Conservation (phyloP, 768 basidiomycete genomes). For the Gymnopilus dilepis region DNA sequence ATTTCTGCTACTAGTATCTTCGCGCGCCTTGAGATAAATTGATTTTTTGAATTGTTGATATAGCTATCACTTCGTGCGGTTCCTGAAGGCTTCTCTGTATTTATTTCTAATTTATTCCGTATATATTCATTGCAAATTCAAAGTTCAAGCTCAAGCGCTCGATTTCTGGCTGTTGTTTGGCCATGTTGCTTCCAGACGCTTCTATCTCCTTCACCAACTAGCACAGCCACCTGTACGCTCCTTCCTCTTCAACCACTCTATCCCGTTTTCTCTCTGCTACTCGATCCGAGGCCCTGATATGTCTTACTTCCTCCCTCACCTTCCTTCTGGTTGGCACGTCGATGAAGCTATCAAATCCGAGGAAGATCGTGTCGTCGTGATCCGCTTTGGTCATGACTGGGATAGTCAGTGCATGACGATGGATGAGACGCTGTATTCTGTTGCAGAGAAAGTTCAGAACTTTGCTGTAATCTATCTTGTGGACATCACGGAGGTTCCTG, state of each 20-base stretch:
- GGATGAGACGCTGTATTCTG: constrained; percentile 94
- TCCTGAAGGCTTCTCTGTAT: no score
- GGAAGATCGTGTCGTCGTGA: constrained; percentile 93
- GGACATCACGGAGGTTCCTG: constrained; percentile 96
- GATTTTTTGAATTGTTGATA: no score
- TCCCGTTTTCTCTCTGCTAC: not conserved
- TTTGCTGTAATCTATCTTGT: constrained; percentile 96
- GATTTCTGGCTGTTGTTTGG: not conserved
- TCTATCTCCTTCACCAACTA: not conserved
- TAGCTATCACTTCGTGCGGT: no score
- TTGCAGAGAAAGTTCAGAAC: constrained; percentile 97
- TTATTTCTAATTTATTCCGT: no score
- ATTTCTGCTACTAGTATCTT: not conserved
- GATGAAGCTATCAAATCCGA: constrained; percentile 99
- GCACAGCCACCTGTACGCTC: constrained; percentile 14
- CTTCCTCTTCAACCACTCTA: constrained; percentile 4
- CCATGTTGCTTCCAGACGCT: not conserved
- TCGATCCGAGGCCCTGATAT: constrained; percentile 41
- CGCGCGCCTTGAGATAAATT: not conserved
- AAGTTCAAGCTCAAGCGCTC: no score
- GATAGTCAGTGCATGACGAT: constrained; percentile 97
- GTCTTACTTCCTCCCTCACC: constrained; percentile 90
- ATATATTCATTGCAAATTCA: no score
- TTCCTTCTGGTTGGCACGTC: constrained; percentile 96
- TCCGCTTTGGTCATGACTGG: constrained; percentile 95